Conservation (phyloP, 2,329 filamentous ascomycete species). For the Pseudodiploospora longispora region DNA sequence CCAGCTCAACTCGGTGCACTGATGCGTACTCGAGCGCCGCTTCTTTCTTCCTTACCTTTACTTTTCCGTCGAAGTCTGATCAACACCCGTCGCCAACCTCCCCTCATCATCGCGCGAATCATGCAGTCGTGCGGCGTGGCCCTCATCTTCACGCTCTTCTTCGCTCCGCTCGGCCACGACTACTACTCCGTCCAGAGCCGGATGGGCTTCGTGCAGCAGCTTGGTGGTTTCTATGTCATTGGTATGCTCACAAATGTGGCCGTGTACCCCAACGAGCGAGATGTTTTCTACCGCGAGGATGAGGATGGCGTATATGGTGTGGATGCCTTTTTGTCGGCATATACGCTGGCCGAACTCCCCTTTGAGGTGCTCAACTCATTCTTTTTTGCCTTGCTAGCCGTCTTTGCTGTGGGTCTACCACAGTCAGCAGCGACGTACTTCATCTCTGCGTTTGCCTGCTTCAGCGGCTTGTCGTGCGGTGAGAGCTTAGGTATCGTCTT, state of each 20-base stretch:
- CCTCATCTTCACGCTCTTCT: constrained; percentile 58
- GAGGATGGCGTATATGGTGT: constrained; percentile 64
- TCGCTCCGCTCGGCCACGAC: constrained; percentile 60
- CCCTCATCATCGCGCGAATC: constrained; percentile 54
- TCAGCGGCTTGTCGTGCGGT: constrained; percentile 67
- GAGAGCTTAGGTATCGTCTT: constrained; percentile 73
- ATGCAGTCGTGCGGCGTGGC: constrained; percentile 60
- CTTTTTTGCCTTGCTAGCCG: constrained; percentile 56
- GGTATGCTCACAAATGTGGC: constrained; percentile 75
- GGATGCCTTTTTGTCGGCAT: constrained; percentile 62
- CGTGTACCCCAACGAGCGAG: constrained; percentile 62
- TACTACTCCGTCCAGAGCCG: constrained; percentile 64
- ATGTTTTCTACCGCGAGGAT: constrained; percentile 70
- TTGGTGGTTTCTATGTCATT: constrained; percentile 64
- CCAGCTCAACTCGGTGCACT: constrained; percentile 66
- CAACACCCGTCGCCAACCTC: constrained; percentile 60
- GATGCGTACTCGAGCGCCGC: constrained; percentile 53
- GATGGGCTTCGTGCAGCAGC: constrained; percentile 64
- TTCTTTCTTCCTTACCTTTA: constrained; percentile 56
- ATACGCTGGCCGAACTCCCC: constrained; percentile 61
- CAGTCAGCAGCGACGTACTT: constrained; percentile 59
- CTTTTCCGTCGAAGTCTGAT: constrained; percentile 59
- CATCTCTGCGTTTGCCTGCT: constrained; percentile 58
- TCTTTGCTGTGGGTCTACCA: constrained; percentile 57
- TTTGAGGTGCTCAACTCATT: constrained; percentile 60